phyloP scores from a whole-genome alignment of 208 protist genomes.

The Trypanosoma platydactyli region DNA sequence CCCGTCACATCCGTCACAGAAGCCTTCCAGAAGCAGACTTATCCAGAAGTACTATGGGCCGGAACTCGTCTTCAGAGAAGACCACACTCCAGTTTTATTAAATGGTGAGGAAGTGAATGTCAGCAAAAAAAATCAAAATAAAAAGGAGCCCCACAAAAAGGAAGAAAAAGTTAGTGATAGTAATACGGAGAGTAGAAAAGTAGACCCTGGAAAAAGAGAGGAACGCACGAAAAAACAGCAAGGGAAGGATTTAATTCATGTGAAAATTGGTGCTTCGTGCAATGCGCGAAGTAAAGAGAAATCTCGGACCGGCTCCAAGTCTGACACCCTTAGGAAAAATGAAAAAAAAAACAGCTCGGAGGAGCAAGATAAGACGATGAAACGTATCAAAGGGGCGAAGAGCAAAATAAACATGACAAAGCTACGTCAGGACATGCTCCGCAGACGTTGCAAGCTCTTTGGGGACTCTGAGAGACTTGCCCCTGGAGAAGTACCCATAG shows the following conservation, averaged over 20 bases:
- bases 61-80: constrained; percentile 30
- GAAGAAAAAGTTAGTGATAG: too few species aligned
- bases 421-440: constrained; percentile 52
- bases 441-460: constrained; percentile 44
- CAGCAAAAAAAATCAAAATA: too few species aligned
- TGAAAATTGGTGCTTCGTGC: background rate
- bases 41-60: constrained; percentile 78
- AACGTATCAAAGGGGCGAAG: constrained; percentile 29
- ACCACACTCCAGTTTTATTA: too few species aligned
- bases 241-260: background rate
- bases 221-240: constrained; percentile 1
- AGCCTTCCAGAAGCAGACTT: constrained; percentile 60
- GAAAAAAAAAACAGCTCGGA: constrained; percentile 14
- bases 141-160: too few species aligned
- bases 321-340: background rate
- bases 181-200: too few species aligned
- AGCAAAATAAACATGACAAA: constrained; percentile 53
- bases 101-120: too few species aligned
- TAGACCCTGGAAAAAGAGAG: background rate
- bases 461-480: constrained; percentile 26
- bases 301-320: constrained; percentile 1
- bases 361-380: constrained; percentile 21
- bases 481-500: constrained; percentile 39
- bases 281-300: background rate
- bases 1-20: constrained; percentile 80